Evolutionary conservation across 2,329 filamentous ascomycete genomes (phyloP).

Genomic region (Aurifilum marmelostoma): DNA sequence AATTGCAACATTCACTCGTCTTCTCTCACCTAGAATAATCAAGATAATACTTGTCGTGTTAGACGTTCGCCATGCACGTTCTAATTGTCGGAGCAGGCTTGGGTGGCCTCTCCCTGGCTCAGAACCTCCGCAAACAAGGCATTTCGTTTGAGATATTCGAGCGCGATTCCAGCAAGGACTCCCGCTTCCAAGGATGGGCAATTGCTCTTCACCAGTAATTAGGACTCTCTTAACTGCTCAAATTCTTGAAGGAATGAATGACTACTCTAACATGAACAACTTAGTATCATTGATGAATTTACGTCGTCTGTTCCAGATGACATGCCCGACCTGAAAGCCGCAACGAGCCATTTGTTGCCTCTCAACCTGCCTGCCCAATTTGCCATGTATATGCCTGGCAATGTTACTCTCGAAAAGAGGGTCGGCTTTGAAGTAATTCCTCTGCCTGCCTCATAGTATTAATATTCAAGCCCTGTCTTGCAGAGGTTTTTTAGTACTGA

Average conservation of each 20-base stretch:
- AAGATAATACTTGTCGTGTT: not conserved
- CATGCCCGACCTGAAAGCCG: constrained; percentile 31
- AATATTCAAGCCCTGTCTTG: not conserved
- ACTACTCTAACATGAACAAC: constrained; percentile 8
- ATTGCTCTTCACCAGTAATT: constrained; percentile 31
- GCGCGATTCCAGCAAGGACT: constrained; percentile 23
- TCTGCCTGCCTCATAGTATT: not conserved
- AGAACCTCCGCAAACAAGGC: constrained; percentile 30
- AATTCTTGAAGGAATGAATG: not conserved
- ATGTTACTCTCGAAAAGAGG: not conserved
- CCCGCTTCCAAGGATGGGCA: constrained; percentile 31
- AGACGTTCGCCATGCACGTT: constrained; percentile 14
- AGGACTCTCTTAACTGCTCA: not conserved
- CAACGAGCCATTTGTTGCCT: constrained; percentile 30
- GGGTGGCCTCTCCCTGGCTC: constrained; percentile 31
- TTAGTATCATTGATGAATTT: constrained; percentile 28
- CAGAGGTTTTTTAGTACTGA: constrained; percentile 7
- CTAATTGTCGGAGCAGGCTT: constrained; percentile 32
- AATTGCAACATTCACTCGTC: not conserved
- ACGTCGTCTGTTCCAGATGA: constrained; percentile 22
- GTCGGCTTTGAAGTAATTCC: not conserved
- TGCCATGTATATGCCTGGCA: not conserved
- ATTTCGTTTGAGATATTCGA: constrained; percentile 32
- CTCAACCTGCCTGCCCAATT: not conserved
- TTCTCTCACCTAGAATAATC: not conserved